Conservation (phyloP, 352 stramenopile species). For the Globisporangium nodosum region DNA sequence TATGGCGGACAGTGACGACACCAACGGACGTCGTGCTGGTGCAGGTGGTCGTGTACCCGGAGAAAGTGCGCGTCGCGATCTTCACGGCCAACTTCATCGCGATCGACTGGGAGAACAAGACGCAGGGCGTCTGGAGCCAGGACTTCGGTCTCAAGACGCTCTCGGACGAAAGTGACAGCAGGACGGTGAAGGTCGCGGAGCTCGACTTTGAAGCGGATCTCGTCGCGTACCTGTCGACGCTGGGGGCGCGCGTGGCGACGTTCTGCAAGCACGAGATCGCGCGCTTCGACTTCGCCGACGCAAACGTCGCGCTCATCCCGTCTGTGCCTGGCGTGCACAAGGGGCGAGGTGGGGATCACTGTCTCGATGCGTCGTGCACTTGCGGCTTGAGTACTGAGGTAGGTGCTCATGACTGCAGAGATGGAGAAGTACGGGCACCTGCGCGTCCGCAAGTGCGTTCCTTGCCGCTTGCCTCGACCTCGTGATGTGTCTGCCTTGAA, state of each 20-base stretch:
- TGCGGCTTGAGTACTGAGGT: background rate
- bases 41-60: constrained; percentile 48
- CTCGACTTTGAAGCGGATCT: constrained; percentile 64
- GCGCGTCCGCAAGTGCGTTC: constrained; percentile 33
- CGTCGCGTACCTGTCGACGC: constrained; percentile 46
- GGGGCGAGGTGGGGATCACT: constrained; percentile 35
- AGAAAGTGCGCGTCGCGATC: constrained; percentile 69
- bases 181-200: background rate
- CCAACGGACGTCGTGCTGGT: too few relatives aligned
- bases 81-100: constrained; percentile 85
- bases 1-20: too few relatives aligned
- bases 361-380: background rate
- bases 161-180: constrained; percentile 7
- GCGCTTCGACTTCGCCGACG: constrained; percentile 60
- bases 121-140: constrained; percentile 77
- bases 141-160: constrained; percentile 71
- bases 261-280: constrained; percentile 42
- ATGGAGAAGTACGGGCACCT: constrained; percentile 84
- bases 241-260: constrained; percentile 31
- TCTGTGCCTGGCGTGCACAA: constrained; percentile 69
- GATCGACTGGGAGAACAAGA: constrained; percentile 81
- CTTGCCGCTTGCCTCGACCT: background rate
- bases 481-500: background rate
- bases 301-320: constrained; percentile 50
- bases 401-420: constrained; percentile 24